Base-by-base conservation (phyloP, 2,329 filamentous ascomycete species). In the Cordyceps tenuipes region DNA sequence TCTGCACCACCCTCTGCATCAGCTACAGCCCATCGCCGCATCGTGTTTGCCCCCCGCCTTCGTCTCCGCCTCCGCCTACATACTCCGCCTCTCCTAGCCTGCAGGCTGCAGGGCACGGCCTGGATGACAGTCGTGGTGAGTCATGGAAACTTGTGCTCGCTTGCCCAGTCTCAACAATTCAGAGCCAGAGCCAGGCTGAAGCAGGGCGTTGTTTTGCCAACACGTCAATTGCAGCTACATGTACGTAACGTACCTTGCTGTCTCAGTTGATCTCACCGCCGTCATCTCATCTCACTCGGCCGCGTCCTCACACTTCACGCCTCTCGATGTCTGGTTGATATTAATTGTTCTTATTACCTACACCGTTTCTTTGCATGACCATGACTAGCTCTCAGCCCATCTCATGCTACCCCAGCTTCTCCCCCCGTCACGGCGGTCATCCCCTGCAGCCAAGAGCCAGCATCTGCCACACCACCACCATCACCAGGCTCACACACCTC, bases 381-480 rank as follows among this genome's bases (percentile, higher is more conserved):
- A 46, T 17, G 15, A 4, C 54, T 57, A 57, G 54, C 54, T 48
- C 44, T 54, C 21, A 52, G 31, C 21, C 39, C 51, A 46, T 55
- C 43, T 56, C 29, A 29, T 19, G 19, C 26, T 59, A 52, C 56
- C 48, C 56, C 56, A 51, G 19, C 56, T 44, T 59, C 19, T 46
- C 3, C 36, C 26, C 12, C 39, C 48, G 26, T 50, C 47, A 44
- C 56, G 36, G 36, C 46, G 56, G 21, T 36, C 23, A 9, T 43
- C 41, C 12, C 23, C 6, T 36, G 34, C 34, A 36, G 12, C 9
- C 4, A 9, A 13, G n/a, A 8, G n/a, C 39, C 13, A n/a, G 47
- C 19, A 39, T 57, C 43, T 39, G 43, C 44, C 54, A 57, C 52
- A 15, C 39, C 39, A 44, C 34, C 39, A 31, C 41, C 23, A 31